These are phyloP conservation scores for Endoconidiophora laricicola DNA, from an alignment of 2,329 filamentous ascomycete genomes.

Conservation along the genomic window DNA sequence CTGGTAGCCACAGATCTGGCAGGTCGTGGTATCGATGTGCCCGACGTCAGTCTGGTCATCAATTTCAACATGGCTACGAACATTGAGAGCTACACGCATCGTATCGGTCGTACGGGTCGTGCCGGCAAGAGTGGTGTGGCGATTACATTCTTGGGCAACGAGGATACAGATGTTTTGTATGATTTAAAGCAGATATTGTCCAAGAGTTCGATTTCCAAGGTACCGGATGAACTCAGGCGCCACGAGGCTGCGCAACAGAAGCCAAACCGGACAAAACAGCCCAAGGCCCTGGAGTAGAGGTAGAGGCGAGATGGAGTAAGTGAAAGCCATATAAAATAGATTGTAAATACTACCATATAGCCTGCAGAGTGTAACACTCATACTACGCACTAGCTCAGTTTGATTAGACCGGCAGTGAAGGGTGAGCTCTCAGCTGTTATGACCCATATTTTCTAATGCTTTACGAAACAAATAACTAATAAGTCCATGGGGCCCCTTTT, in stretches of 20 bases:
- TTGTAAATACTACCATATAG: too few relatives aligned
- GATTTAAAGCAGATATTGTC: slow-evolving; percentile 90
- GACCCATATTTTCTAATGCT: too few relatives aligned
- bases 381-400: too few relatives aligned
- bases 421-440: too few relatives aligned
- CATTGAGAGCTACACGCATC: slow-evolving; percentile 93
- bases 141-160: slow-evolving; percentile 84
- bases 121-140: slow-evolving; percentile 92
- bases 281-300: slow-evolving; percentile 11
- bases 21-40: slow-evolving; percentile 92
- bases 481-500: too few relatives aligned
- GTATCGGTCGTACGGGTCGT: slow-evolving; percentile 91
- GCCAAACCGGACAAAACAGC: slow-evolving; percentile 27
- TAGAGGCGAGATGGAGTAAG: neutral
- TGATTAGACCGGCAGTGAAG: too few relatives aligned
- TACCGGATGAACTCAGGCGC: slow-evolving; percentile 78
- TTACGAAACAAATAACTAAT: too few relatives aligned
- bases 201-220: slow-evolving; percentile 74
- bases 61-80: slow-evolving; percentile 97
- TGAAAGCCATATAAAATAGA: too few relatives aligned
- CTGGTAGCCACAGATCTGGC: slow-evolving; percentile 92
- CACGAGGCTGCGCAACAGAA: slow-evolving; percentile 88
- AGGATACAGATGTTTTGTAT: slow-evolving; percentile 82
- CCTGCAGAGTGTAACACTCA: too few relatives aligned
- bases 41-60: slow-evolving; percentile 81